Evolutionary conservation across 169 alveolate species (phyloP).

Genomic region (Plasmodium cynomolgi): DNA sequence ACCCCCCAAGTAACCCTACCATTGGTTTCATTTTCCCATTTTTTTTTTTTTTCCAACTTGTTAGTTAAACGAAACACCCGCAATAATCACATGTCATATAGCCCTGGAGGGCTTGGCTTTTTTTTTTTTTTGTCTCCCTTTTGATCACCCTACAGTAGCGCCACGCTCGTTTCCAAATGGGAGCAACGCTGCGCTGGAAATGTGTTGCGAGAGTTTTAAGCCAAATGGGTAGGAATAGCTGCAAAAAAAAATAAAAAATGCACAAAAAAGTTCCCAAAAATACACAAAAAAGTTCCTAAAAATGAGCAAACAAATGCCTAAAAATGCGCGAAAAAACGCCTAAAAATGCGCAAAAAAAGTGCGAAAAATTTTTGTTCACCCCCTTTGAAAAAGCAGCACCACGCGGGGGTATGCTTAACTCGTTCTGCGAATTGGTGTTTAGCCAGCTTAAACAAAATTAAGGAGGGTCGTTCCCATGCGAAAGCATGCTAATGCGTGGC

Average conservation of each 20-base stretch:
- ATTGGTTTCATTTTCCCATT: not conserved
- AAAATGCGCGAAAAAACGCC: not conserved
- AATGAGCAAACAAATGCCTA: no score
- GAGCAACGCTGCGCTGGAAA: not conserved
- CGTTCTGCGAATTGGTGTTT: not conserved
- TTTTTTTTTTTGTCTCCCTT: slow-evolving; percentile 29
- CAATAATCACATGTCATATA: not conserved
- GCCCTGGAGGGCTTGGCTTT: not conserved
- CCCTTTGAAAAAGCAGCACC: not conserved
- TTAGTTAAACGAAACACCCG: not conserved
- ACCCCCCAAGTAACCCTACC: not conserved
- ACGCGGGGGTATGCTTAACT: not conserved
- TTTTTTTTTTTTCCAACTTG: not conserved
- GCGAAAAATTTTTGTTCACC: not conserved
- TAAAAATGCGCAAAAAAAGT: not conserved
- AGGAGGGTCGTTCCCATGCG: not conserved
- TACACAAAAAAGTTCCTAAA: not conserved
- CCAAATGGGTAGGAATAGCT: not conserved
- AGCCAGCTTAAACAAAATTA: not conserved
- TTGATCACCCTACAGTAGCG: slow-evolving; percentile 22
- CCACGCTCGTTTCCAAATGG: not conserved
- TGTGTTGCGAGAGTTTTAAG: not conserved
- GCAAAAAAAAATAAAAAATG: not conserved
- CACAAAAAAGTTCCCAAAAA: not conserved
- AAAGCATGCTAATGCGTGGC: not conserved